phyloP scores from a whole-genome alignment of 2,329 filamentous ascomycete species.

The Penicillium expansum region DNA sequence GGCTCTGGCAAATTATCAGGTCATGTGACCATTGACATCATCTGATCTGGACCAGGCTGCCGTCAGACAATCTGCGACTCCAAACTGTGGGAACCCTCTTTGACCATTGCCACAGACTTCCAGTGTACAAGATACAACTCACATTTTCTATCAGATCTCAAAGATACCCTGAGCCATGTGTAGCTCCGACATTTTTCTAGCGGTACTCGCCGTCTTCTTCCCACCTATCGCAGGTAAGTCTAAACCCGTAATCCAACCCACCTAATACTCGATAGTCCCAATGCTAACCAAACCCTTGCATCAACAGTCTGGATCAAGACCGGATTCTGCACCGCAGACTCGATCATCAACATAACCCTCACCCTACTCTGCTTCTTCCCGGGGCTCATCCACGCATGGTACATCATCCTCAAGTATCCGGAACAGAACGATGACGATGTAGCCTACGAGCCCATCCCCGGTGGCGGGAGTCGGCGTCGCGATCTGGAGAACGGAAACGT shows the following conservation, averaged over 20 bases:
- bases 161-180: slow-evolving; percentile 47
- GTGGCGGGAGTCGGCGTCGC: slow-evolving; percentile 48
- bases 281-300: slow-evolving; percentile 30
- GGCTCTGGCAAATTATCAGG: not conserved
- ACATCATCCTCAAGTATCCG: slow-evolving; percentile 90
- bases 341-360: slow-evolving; percentile 91
- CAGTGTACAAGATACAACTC: not conserved
- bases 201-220: slow-evolving; percentile 60
- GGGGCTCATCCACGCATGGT: slow-evolving; percentile 92
- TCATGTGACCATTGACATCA: slow-evolving; percentile 18
- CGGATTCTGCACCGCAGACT: slow-evolving; percentile 88
- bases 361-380: slow-evolving; percentile 76
- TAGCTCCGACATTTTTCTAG: slow-evolving; percentile 60
- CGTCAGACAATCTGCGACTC: slow-evolving; percentile 4
- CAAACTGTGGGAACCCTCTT: not conserved
- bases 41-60: slow-evolving; percentile 16
- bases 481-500: slow-evolving; percentile 51
- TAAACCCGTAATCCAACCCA: not conserved
- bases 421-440: slow-evolving; percentile 63
- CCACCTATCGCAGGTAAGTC: slow-evolving; percentile 56
- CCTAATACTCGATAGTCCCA: not conserved
- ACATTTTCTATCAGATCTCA: slow-evolving; percentile 5
- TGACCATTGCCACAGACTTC: not conserved
- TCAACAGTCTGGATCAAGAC: slow-evolving; percentile 87
- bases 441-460: slow-evolving; percentile 63